Base-by-base conservation (phyloP, 345 rosid genomes). In the Microcos paniculata region DNA sequence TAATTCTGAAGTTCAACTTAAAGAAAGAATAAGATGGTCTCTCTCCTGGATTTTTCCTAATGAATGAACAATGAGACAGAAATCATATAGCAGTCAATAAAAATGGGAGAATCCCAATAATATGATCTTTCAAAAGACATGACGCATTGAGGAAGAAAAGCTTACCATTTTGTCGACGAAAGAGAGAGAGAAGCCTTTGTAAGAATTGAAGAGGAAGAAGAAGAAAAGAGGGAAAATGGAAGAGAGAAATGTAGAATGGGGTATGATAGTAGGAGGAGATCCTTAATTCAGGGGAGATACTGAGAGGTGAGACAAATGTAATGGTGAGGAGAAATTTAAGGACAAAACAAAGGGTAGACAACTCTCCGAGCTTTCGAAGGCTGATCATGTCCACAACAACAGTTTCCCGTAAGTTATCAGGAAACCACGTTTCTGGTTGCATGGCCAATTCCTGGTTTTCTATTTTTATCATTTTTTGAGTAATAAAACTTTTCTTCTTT, bases 121-220 rank as follows among this genome's bases (percentile, higher is more conserved):
- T 6, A 70, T 18, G 26, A 30, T 46, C 2, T 3, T 46, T 46
- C 23, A 49, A n/a, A 28, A 46, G 48, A 42, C 13, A 3, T 11
- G 65, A 16, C 21, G 57, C 11, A 63, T 13, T 1, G 33, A 49
- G 28, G 38, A 15, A 72, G 45, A 43, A 55, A 24, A 24, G 43
- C 83, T 48, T 83, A 90, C 94, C 94, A 90, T 90, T 84, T 80
- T 86, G 90, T 70, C 53, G 78, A 72, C 51, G 65, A 38, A 38
- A 65, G n/a, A 83, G 83, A 76, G 81, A 72, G 58, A 46, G 62
- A 43, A 76, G 59, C 67, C 71, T 59, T n/a, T 43, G 78, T 62
- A 61, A 68, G 43, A 35, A 74, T 45, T 71, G 79, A 71, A 69
- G 82, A 74, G 79, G 74, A 74, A 61, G 73, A 77, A 46, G 62